These are phyloP conservation scores for Cryptosporidium meleagridis DNA, from an alignment of 169 alveolate genomes.

Conservation along the genomic window DNA sequence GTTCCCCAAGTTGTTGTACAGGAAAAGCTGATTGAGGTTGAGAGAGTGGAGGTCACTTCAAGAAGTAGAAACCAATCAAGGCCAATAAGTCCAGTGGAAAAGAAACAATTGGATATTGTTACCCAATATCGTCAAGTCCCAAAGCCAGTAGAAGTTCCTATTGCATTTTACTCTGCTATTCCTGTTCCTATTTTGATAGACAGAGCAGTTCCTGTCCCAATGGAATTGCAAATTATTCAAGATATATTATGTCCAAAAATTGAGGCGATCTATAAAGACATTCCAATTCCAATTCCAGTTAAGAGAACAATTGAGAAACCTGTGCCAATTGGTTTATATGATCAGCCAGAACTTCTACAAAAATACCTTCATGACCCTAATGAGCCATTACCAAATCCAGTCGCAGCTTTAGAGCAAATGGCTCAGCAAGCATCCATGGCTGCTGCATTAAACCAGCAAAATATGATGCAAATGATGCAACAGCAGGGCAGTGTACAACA, in stretches of 20 bases:
- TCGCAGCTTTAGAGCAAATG: conserved; percentile 66
- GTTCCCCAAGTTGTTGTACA: conserved; percentile 89
- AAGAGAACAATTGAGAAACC: conserved; percentile 92
- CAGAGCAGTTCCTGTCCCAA: conserved; percentile 92
- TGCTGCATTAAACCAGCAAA: conserved; percentile 23
- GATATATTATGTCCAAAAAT: conserved; percentile 90
- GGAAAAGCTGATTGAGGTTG: conserved; percentile 90
- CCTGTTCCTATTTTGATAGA: conserved; percentile 90
- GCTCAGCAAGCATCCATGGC: conserved; percentile 68
- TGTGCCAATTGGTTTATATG: conserved; percentile 81
- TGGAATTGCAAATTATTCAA: conserved; percentile 90
- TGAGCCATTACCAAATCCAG: conserved; percentile 69
- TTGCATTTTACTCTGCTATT: conserved; percentile 89
- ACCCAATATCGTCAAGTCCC: conserved; percentile 93
- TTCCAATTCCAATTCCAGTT: conserved; percentile 92
- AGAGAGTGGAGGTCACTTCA: conserved; percentile 52
- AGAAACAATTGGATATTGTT: conserved; percentile 62
- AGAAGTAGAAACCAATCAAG: conserved; percentile 13
- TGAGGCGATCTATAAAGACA: conserved; percentile 89
- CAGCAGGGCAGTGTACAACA: background rate
- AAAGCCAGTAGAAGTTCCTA: conserved; percentile 92
- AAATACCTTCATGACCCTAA: conserved; percentile 66
- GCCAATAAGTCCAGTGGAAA: conserved; percentile 43
- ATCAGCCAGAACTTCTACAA: conserved; percentile 67
- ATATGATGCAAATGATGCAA: conserved; percentile 12